Conservation (phyloP, 768 basidiomycete genomes). For the Myochromella boudieri region DNA sequence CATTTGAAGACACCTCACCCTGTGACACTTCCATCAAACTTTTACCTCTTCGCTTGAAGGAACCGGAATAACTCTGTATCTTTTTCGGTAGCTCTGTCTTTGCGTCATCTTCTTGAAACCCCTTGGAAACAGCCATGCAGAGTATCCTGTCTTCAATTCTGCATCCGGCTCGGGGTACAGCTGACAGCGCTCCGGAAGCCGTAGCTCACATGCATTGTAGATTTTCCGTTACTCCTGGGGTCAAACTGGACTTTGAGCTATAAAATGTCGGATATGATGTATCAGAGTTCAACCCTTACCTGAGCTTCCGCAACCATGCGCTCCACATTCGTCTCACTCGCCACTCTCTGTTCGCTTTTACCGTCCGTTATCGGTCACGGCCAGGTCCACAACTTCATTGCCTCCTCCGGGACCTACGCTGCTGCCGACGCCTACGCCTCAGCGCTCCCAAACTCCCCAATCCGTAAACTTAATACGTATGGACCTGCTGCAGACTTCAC, state of each 20-base stretch:
- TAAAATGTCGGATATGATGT: background rate
- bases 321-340: background rate
- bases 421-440: conserved; percentile 9
- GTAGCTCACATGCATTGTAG: background rate
- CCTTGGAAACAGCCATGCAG: too few relatives aligned
- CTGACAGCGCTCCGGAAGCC: background rate
- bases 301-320: background rate
- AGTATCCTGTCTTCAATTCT: too few relatives aligned
- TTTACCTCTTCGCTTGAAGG: background rate
- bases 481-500: conserved; percentile 18
- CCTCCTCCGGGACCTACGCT: conserved; percentile 5
- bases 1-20: too few relatives aligned
- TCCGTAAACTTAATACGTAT: conserved; percentile 14
- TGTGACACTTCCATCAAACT: background rate
- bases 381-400: conserved; percentile 10
- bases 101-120: background rate
- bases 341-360: background rate
- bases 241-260: background rate
- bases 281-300: background rate
- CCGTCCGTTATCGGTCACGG: conserved; percentile 6
- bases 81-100: conserved; percentile 1
- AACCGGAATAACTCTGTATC: background rate
- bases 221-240: background rate
- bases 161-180: background rate
- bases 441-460: conserved; percentile 6